Evolutionary conservation across 305 asterid genomes (phyloP).

Genomic region (Plantago lanceolata): DNA sequence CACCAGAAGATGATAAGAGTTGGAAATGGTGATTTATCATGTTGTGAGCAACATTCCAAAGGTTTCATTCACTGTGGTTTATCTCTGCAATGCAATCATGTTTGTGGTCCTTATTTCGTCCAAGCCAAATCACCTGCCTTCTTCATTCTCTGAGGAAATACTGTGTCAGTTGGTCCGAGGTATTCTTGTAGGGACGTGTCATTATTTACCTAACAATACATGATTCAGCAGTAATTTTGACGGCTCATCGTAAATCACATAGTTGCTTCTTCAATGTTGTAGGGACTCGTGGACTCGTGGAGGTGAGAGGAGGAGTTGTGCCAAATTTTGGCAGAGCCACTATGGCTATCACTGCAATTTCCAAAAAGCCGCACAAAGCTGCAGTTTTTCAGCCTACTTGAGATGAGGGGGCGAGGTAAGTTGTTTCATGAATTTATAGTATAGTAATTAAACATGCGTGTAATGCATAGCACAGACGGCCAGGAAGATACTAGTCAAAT

Average conservation of each 20-base stretch:
- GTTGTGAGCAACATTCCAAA: constrained; percentile 31
- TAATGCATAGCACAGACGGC: not conserved
- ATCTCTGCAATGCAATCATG: constrained; percentile 11
- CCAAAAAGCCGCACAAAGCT: not conserved
- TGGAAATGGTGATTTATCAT: constrained; percentile 43
- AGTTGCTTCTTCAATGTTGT: not conserved
- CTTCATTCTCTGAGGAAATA: constrained; percentile 19
- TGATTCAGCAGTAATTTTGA: constrained; percentile 1
- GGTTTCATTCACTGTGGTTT: constrained; percentile 23
- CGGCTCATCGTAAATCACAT: not conserved
- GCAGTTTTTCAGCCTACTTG: not conserved
- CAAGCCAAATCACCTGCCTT: constrained; percentile 4
- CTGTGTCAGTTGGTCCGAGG: constrained; percentile 18
- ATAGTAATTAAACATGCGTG: too few species aligned
- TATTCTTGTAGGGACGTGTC: not conserved
- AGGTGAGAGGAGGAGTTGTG: not conserved
- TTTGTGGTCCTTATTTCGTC: constrained; percentile 14
- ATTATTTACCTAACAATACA: not conserved
- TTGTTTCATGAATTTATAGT: not conserved
- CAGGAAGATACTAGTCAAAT: too few species aligned
- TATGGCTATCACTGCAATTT: too few species aligned
- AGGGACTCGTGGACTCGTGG: not conserved
- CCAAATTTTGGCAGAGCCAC: not conserved
- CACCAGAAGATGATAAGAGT: constrained; percentile 15
- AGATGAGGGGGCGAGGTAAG: not conserved